Evolutionary conservation across 495 filamentous ascomycete genomes (phyloP).

Genomic region (Tuber aestivum): DNA sequence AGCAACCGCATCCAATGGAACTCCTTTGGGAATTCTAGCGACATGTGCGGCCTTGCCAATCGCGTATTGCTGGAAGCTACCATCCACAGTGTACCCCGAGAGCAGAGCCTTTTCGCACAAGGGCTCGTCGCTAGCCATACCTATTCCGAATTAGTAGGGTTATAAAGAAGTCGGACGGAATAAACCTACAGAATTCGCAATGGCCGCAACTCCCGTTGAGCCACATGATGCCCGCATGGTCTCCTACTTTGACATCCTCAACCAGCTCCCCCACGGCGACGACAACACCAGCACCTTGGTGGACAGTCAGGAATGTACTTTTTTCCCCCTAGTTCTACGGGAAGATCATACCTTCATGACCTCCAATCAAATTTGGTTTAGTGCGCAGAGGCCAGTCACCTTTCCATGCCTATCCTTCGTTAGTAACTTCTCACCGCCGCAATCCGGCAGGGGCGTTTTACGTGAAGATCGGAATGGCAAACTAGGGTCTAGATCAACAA

Average conservation of each 20-base stretch:
- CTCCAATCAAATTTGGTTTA: constrained; percentile 81
- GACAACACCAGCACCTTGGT: constrained; percentile 63
- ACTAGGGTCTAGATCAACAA: constrained; percentile 46
- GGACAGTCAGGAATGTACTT: constrained; percentile 9
- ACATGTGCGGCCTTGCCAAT: constrained; percentile 80
- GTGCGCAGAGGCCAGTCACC: constrained; percentile 79
- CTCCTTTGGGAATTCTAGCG: constrained; percentile 67
- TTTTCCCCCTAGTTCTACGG: neutral
- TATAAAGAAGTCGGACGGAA: constrained; percentile 16
- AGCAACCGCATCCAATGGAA: constrained; percentile 68
- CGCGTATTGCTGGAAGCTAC: constrained; percentile 86
- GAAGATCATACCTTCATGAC: constrained; percentile 64
- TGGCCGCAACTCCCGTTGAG: constrained; percentile 73
- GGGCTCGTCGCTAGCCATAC: constrained; percentile 55
- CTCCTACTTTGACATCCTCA: constrained; percentile 66
- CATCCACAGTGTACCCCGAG: constrained; percentile 87
- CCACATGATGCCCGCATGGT: constrained; percentile 85
- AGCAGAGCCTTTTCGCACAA: constrained; percentile 67
- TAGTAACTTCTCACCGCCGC: constrained; percentile 9
- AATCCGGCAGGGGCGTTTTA: constrained; percentile 5
- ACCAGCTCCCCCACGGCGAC: constrained; percentile 72
- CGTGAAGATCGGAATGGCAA: constrained; percentile 71
- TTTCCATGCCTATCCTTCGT: constrained; percentile 65
- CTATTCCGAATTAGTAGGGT: constrained; percentile 9
- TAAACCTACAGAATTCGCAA: constrained; percentile 72